Base-by-base conservation (phyloP, 2,329 filamentous ascomycete species). In the Phaeosphaeria sp. region DNA sequence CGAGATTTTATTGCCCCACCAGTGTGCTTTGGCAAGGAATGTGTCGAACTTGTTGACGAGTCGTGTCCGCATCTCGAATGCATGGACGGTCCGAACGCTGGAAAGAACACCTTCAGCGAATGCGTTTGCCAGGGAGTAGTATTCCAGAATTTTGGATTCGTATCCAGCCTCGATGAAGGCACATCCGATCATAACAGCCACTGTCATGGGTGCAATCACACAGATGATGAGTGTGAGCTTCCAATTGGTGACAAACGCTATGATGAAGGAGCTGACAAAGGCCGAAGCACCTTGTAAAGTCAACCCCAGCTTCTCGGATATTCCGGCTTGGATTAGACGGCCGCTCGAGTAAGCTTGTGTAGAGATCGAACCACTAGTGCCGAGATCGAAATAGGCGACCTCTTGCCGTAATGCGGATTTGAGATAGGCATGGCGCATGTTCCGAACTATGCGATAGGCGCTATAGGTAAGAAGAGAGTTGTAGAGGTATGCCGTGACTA, bases 201-300 rank as follows among this genome's bases (percentile, higher is more conserved):
- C 50, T 1, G 43, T 52, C 27, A 46, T 11, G 5, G 50, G 50
- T n/a, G 43, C 50, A 21, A 52, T 52, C 17, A 45, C 43, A n/a
- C 40, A 46, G 18, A 46, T 52, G 66, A 98, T 97, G 49, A 97
- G 81, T 0, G 94, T 94, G 61, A 98, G 81, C 77, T 94, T 96
- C 91, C 93, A 97, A 77, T 90, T 95, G 72, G 91, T 91, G 77
- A 94, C 79, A 74, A 96, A 97, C 3, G 91, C 92, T 65, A 98
- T 95, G 57, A 97, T 81, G 67, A 97, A 97, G n/a, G 93, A 93
- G 0, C 93, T 89, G 52, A 83, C 79, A 71, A 98, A 97, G 3
- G 65, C 65, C 11, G 71, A 69, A 2, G 69, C 24, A 11, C 66
- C 68, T 56, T 81, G 79, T 5, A 81, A 68, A 57, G 78, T 79